Evolutionary conservation across 306 rosid species (phyloP).

Genomic region (Rosa multiflora): DNA sequence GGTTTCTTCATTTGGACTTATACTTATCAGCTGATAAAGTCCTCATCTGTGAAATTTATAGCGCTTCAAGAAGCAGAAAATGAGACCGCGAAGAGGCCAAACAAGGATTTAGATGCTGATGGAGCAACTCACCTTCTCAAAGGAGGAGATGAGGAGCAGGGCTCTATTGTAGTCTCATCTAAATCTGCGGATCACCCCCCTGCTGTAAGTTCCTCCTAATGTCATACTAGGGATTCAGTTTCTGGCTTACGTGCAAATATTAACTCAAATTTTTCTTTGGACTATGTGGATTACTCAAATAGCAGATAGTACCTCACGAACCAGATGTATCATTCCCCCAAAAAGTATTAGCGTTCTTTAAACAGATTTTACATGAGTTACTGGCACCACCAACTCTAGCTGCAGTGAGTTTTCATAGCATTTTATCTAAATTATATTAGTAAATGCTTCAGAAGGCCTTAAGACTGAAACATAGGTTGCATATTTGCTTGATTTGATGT

Average conservation of each 20-base stretch:
- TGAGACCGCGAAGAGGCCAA: constrained; percentile 31
- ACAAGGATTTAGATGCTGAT: constrained; percentile 38
- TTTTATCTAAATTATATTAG: neutral
- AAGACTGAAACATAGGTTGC: neutral
- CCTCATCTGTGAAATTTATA: constrained; percentile 45
- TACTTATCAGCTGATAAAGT: constrained; percentile 52
- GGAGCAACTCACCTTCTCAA: constrained; percentile 55
- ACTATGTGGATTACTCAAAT: constrained; percentile 5
- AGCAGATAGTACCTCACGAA: constrained; percentile 42
- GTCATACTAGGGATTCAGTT: neutral
- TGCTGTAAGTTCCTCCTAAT: constrained; percentile 36
- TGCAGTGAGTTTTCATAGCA: constrained; percentile 48
- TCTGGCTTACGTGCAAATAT: neutral
- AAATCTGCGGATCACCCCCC: constrained; percentile 32
- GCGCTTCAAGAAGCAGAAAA: constrained; percentile 47
- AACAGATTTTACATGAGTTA: constrained; percentile 48
- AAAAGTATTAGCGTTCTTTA: constrained; percentile 29
- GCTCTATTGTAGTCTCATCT: constrained; percentile 28
- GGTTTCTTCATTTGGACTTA: constrained; percentile 84
- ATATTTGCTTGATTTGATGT: constrained; percentile 4
- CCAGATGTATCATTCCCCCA: constrained; percentile 35
- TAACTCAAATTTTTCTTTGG: constrained; percentile 7
- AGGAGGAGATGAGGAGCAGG: constrained; percentile 26
- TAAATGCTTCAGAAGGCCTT: neutral
- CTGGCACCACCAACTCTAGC: constrained; percentile 80